These are phyloP conservation scores for Candida sanyaensis DNA, from an alignment of 1,139 yeast species.

Conservation along the genomic window DNA sequence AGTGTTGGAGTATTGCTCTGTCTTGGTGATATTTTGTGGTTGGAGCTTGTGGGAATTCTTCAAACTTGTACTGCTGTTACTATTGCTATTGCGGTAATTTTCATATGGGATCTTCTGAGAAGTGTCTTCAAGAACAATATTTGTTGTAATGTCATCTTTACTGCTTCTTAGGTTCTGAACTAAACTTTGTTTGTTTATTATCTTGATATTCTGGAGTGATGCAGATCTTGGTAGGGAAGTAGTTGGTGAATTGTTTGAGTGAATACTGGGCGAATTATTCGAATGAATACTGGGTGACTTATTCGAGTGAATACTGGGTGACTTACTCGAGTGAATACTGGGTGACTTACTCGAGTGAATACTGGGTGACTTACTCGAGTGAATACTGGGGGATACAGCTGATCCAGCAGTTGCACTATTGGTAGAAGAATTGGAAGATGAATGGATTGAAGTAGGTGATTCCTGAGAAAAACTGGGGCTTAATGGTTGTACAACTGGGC, in stretches of 20 bases:
- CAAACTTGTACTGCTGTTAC: conserved; percentile 12
- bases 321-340: conserved; percentile 8
- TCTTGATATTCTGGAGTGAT: conserved; percentile 25
- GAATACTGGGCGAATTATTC: not conserved
- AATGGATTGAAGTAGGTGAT: not conserved
- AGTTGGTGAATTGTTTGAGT: conserved; percentile 10
- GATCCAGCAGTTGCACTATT: not conserved
- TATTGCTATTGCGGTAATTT: conserved; percentile 10
- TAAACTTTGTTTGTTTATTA: conserved; percentile 22
- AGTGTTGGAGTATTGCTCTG: conserved; percentile 10
- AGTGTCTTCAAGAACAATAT: conserved; percentile 23
- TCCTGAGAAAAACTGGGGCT: not conserved
- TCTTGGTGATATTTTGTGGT: conserved; percentile 12
- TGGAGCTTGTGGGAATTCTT: conserved; percentile 10
- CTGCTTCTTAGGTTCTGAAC: conserved; percentile 30
- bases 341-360: not conserved
- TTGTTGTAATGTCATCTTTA: conserved; percentile 34
- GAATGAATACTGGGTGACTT: not conserved
- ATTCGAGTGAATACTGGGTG: not conserved
- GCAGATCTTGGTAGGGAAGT: conserved; percentile 17
- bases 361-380: not conserved
- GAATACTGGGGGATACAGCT: not conserved
- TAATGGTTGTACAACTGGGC: conserved; percentile 2
- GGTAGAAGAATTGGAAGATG: conserved; percentile 1
- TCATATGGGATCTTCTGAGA: conserved; percentile 13